Base-by-base conservation (phyloP, 2,329 filamentous ascomycete genomes). In the Mycosphaerella sp. region DNA sequence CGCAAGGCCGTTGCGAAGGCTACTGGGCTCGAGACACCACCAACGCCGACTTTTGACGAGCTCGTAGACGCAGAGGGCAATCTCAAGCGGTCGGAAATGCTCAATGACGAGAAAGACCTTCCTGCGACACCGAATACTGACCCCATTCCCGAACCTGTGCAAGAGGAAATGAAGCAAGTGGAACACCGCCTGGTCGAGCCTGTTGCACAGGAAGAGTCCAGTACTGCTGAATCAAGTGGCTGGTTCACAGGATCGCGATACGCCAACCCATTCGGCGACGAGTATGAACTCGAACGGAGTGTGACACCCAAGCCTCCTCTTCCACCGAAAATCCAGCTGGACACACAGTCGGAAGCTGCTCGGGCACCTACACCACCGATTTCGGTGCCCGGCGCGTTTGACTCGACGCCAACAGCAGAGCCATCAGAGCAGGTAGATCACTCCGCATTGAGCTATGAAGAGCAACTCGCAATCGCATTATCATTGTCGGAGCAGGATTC, bases 241-340 rank as follows among this genome's bases (percentile, higher is more conserved):
- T 73, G 75, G 59, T 65, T 68, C 10, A 62, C 67, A 45, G 75
- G 75, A 12, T 66, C 74, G 26, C 63, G 64, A 4, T 70, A 70
- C 26, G 69, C 70, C 1, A 74, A 77, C 48, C 75, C 76, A 4
- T 78, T 78, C 59, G 66, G 69, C 11, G 74, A 78, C 54, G 72
- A 73, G 53, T 69, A 66, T 45, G 68, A 64, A 9, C 48, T 71
- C 26, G 67, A 69, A 12, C 14, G 58, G 56, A 21, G 77, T 72
- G 64, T 77, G 67, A 40, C 68, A 42, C 65, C 71, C 68, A 64
- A 79, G 56, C 56, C 72, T 69, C 59, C 78, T 62, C 66, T 76
- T 1, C 69, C 75, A 9, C 73, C 76, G 34, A 75, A 76, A 60
- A 67, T 71, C 38, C 65, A 70, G 29, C 53, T 72, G 5, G 66